Evolutionary conservation across 441 rosid species (phyloP), one percentile per base, ranked within the genome.

Genomic region (Populus hybrid): DNA sequence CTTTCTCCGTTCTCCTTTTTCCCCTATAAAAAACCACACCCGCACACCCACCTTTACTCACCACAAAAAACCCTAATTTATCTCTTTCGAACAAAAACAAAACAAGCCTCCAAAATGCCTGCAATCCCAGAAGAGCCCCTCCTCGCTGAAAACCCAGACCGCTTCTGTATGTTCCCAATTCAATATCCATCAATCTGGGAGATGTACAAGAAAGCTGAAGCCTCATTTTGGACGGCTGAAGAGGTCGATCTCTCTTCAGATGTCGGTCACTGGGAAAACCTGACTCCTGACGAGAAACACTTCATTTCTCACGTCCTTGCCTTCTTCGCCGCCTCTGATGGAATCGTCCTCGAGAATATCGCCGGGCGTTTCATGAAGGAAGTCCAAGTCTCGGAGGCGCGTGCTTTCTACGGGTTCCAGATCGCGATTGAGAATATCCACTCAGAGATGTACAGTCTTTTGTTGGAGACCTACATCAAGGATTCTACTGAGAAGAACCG

Each of bases 381-480:
- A 28, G 84, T 84, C 16, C 82, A 84, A 21, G 81, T 81, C 1
- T n/a, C 84, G 2, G 86, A 84, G 74, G 86, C 88, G 12, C 87
- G 89, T 7, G 89, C 91, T 64, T 88, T 88, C 77, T 88, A 88
- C 68, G 91, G 91, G 1, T 88, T 88, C 82, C 89, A 86, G 77
- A 88, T 86, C 31, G 88, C 89, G 0, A 88, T 88, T n/a, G 89
- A 88, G 83, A 88, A 86, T 68, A 84, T 86, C 73, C 91, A 88
- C 82, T 88, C 91, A 31, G 89, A 88, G 81, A 86, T 86, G 91
- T 88, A 88, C 67, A 84, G 86, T 68, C 88, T 88, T 59, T 77
- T 88, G 1, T 77, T 84, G 24, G 91, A 88, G 79, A 88, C 91
- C 20, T 88, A 86, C 76, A 82, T 88, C 76, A 84, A 84, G 69